Conservation (phyloP, 2,329 filamentous ascomycete species). For the Epicoccum sorghinum region DNA sequence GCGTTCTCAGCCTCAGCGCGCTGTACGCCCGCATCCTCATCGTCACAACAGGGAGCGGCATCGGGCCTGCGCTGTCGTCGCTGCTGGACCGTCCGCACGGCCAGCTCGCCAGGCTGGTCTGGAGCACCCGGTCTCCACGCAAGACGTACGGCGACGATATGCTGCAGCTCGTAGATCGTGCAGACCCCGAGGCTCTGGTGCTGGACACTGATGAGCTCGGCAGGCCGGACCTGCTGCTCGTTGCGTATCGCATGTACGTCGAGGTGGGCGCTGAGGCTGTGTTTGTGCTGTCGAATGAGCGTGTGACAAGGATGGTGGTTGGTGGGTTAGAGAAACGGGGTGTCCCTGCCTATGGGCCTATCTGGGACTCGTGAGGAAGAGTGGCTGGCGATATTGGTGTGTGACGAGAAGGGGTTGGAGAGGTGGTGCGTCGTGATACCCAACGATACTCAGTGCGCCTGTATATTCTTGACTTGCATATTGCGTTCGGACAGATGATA, state of each 20-base stretch:
- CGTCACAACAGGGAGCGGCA: constrained; percentile 45
- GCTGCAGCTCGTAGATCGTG: constrained; percentile 60
- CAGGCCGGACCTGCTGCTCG: constrained; percentile 65
- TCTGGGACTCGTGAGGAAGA: constrained; percentile 65
- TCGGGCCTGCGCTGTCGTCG: constrained; percentile 53
- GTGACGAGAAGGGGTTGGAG: not conserved
- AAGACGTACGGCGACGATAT: constrained; percentile 67
- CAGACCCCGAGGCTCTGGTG: constrained; percentile 68
- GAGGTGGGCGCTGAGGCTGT: constrained; percentile 67
- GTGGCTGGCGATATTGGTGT: not conserved
- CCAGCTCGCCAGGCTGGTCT: constrained; percentile 66
- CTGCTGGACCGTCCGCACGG: constrained; percentile 59
- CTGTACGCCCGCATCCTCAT: constrained; percentile 42
- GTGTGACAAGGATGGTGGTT: constrained; percentile 70
- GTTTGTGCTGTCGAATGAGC: constrained; percentile 74
- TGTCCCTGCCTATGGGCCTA: constrained; percentile 72
- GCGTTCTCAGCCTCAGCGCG: constrained; percentile 39
- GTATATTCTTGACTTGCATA: not conserved
- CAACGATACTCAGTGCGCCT: not conserved
- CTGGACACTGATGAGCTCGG: constrained; percentile 68
- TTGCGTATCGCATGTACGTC: constrained; percentile 58
- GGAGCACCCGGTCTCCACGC: constrained; percentile 68
- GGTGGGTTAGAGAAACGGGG: constrained; percentile 71
- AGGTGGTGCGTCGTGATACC: not conserved
- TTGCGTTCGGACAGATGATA: constrained; percentile 9